Base-by-base conservation (phyloP, 345 rosid genomes). In the Eucalyptus cloeziana region DNA sequence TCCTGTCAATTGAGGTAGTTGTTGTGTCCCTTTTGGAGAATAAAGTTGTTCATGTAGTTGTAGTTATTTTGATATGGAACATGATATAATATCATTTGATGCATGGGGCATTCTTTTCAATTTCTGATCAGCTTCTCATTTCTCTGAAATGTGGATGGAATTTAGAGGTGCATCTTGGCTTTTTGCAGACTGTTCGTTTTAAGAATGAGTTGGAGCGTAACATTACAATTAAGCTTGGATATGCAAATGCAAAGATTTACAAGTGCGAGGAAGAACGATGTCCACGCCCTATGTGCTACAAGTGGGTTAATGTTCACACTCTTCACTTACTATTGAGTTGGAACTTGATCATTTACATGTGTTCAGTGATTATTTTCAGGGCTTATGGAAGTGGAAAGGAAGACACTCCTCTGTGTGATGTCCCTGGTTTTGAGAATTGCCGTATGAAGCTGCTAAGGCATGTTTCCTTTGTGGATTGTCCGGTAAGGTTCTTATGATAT, bases 401-500 rank as follows among this genome's bases (percentile, higher is more conserved):
- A 92, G 99, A 98, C 90, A 93, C 47, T 60, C 99, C 99, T 33
- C 54, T 90, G 88, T 98, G 99, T 90, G 98, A 97, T 91, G 99
- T 95, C 87, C 96, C 95, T 86, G 99, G 99, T 56, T 97, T 95
- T 89, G 99, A 98, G 87, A 96, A 94, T 91, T 67, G 90, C 88
- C 95, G 93, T 91, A 97, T 98, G 99, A 95, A 95, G 89, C 91
- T 98, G 91, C 90, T 98, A 90, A 97, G 99, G 91, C 99, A 98
- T 67, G 99, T 97, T 31, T 98, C 99, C n/a, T 98, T 98, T 89
- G 99, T 98, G 13, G 99, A 98, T 94, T 97, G 99, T 92, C 99
- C 98, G 88, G 99, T 96, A 95, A 76, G 93, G 50, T 56, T 49
- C 51, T n/a, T 51, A 30, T 33, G 67, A 86, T 19, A 76, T 76